Base-by-base conservation (phyloP, 805 yeast species). In the Isabelozyma gotoi region DNA sequence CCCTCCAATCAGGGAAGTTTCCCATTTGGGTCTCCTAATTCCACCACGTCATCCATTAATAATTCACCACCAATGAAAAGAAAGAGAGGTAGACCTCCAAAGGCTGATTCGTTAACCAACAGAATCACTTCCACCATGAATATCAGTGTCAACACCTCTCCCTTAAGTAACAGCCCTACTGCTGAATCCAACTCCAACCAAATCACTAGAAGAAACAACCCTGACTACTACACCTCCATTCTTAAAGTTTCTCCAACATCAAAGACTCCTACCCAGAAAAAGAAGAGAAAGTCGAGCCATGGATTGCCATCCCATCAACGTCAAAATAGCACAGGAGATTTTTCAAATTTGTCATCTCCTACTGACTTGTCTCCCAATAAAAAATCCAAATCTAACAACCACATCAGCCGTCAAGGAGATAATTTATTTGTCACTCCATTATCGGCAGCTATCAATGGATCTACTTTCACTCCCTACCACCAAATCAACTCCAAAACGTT, bases 21-120 rank as follows among this genome's bases (percentile, higher is more conserved):
- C 34, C 34, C 34, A 4, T 36, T 15, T 16, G 15, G 38, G 21
- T 36, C 15, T 17, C 40, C 16, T 19, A 27, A 24, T 24, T 24
- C 29, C 29, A 24, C 29, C 29, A 24, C 29, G 15, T 19, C 40
- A 17, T 29, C 41, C 15, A 33, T 36, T 31, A 32, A 12, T 11
- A 27, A 36, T 17, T 42, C 56, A 21, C 50, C 54, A 2, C 66
- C 71, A 3, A 57, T 61, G 14, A 71, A 68, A 48, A 55, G 65
- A 40, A 72, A 67, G 50, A 54, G 77, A 49, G 77, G 77, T n/a
- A 60, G 77, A 51, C 77, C 77, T 7, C 76, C 77, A 31, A 72
- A 72, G 55, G 63, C 71, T 2, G 52, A 61, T n/a, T 62, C 68
- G 16, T 56, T 67, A 19, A 52, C 63, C 33, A 66, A 61, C 47